These are phyloP conservation scores for Coniochaeta sp. DNA, from an alignment of 2,329 filamentous ascomycete genomes.

Conservation along the genomic window DNA sequence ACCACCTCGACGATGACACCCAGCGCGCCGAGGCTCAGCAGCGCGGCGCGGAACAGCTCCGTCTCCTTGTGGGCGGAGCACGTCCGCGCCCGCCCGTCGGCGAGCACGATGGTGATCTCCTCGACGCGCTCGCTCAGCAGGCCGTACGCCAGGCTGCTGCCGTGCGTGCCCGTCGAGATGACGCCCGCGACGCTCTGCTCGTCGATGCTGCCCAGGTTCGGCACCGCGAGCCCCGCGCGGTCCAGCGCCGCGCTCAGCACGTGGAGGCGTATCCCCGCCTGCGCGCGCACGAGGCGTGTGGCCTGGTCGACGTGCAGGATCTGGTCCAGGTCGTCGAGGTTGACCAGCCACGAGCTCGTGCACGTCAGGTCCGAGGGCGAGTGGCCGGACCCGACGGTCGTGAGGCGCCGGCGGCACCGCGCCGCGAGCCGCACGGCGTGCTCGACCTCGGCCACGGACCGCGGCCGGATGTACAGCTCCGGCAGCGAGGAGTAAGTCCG, in stretches of 20 bases:
- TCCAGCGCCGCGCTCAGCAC: slow-evolving; percentile 69
- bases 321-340: slow-evolving; percentile 74
- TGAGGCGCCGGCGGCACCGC: slow-evolving; percentile 71
- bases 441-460: slow-evolving; percentile 72
- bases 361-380: slow-evolving; percentile 89
- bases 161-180: slow-evolving; percentile 89
- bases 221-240: slow-evolving; percentile 71
- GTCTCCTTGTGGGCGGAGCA: slow-evolving; percentile 63
- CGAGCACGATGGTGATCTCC: slow-evolving; percentile 71
- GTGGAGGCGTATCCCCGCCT: slow-evolving; percentile 82
- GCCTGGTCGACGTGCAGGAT: slow-evolving; percentile 63
- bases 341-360: slow-evolving; percentile 90
- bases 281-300: slow-evolving; percentile 63
- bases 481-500: slow-evolving; percentile 84
- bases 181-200: slow-evolving; percentile 88
- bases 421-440: slow-evolving; percentile 76
- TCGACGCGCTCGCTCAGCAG: slow-evolving; percentile 74
- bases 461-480: slow-evolving; percentile 84
- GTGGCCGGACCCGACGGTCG: slow-evolving; percentile 84
- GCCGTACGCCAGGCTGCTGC: slow-evolving; percentile 77
- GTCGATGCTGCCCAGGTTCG: slow-evolving; percentile 91
- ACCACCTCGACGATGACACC: slow-evolving; percentile 89
- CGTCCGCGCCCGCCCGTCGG: slow-evolving; percentile 65
- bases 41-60: slow-evolving; percentile 79
- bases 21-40: slow-evolving; percentile 81